Evolutionary conservation across 2,329 filamentous ascomycete genomes (phyloP).

Genomic region (Colletotrichum gigasporum): DNA sequence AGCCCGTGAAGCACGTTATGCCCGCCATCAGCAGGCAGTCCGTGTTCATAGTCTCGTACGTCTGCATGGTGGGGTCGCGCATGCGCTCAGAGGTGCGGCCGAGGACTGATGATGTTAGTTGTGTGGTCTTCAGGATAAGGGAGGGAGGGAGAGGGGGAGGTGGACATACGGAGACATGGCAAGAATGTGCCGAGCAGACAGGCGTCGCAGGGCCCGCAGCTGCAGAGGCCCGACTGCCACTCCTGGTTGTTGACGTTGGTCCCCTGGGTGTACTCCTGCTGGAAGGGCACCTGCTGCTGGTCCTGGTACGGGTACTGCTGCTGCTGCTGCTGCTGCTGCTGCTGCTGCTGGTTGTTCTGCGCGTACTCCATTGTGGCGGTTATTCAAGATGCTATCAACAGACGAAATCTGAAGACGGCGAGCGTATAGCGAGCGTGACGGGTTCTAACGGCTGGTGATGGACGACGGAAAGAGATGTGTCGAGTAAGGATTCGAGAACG

Average conservation of each 20-base stretch:
- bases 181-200: slow-evolving; percentile 50
- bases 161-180: slow-evolving; percentile 54
- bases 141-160: not conserved
- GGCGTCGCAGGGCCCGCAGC: slow-evolving; percentile 50
- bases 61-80: slow-evolving; percentile 51
- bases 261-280: slow-evolving; percentile 28
- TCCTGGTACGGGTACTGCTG: slow-evolving; percentile 16
- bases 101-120: slow-evolving; percentile 43
- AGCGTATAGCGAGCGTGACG: not conserved
- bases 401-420: not conserved
- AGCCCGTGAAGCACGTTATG: slow-evolving; percentile 50
- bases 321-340: slow-evolving; percentile 5
- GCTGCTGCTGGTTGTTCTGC: slow-evolving; percentile 10
- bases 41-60: slow-evolving; percentile 49
- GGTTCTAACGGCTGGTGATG: not conserved
- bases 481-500: not conserved
- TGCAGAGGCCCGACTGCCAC: slow-evolving; percentile 49
- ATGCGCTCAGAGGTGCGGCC: slow-evolving; percentile 56
- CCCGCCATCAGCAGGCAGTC: slow-evolving; percentile 53
- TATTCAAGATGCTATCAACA: no score
- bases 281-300: slow-evolving; percentile 30
- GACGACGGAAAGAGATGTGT: not conserved
- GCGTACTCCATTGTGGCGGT: slow-evolving; percentile 15
- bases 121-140: not conserved
- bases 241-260: slow-evolving; percentile 36